phyloP scores from a whole-genome alignment of 441 rosid species.

The Isatis lusitanica region DNA sequence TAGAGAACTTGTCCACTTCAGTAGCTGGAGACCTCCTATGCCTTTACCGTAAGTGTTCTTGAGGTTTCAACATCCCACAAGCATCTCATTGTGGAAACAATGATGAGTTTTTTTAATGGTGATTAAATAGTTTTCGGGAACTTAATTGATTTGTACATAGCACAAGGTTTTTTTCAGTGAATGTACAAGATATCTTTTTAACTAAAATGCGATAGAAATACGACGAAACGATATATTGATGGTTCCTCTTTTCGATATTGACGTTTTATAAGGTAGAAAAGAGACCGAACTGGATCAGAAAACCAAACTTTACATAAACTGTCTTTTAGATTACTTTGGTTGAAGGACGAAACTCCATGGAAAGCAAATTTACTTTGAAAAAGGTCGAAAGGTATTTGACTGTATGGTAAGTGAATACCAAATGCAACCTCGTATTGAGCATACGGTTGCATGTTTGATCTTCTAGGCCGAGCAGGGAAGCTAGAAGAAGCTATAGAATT shows the following conservation, averaged over 20 bases:
- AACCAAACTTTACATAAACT: not conserved
- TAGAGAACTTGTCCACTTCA: conserved; percentile 65
- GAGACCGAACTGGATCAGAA: not conserved
- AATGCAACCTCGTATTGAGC: conserved; percentile 40
- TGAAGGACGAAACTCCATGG: conserved; percentile 19
- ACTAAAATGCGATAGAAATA: not conserved
- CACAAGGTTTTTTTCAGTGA: not conserved
- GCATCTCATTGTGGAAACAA: not conserved
- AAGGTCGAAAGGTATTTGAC: no score
- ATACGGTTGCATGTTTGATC: conserved; percentile 44
- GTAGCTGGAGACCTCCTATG: conserved; percentile 78
- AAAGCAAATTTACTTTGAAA: no score
- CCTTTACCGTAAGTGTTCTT: conserved; percentile 56
- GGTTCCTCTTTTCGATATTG: not conserved
- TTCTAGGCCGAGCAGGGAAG: conserved; percentile 39
- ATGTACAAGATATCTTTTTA: not conserved
- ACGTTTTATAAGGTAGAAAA: not conserved
- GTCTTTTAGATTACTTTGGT: conserved; percentile 2
- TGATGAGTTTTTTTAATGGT: not conserved
- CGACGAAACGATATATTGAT: not conserved
- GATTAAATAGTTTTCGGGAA: not conserved
- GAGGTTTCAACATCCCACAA: not conserved
- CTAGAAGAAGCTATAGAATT: conserved; percentile 39
- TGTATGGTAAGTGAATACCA: not conserved
- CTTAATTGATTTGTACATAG: conserved; percentile 23